Evolutionary conservation across 805 yeast species (phyloP), one percentile per base, ranked within the genome.

Genomic region (Wickerhamiella azymoides): DNA sequence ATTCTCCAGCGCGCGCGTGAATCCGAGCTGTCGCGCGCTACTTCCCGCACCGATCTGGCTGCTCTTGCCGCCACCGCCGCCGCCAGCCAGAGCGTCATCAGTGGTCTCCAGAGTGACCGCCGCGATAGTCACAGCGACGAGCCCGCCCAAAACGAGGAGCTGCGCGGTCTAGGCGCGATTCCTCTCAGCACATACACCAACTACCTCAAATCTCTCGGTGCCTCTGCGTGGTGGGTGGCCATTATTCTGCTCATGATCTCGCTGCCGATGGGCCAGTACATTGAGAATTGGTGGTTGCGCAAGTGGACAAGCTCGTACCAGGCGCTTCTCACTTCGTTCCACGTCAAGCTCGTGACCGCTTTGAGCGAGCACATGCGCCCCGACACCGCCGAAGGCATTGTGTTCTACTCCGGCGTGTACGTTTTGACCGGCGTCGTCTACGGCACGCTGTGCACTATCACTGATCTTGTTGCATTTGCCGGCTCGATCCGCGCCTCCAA

Each of bases 131-230:
- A 30, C 33, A n/a, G 33, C 16, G 44, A 36, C 11, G 38, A 38
- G 10, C 38, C 38, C 18, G 39, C 35, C 16, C 38, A 24, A 9
- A 24, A 24, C 17, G 44, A 41, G 25, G 98, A 92, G 65, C 64
- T 76, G 2, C 83, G 85, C 56, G 75, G 92, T 3, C 82, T 81
- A 40, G 98, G 98, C 57, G 77, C 77, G 19, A 96, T 92, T 49
- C 72, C 80, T 14, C 50, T 69, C 37, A 72, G 72, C n/a, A 93
- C 89, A 16, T 92, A 92, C 62, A 54, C 65, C 30, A 74, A 77
- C 54, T 92, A 82, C 60, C 71, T 79, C 40, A 66, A 68, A 40
- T 70, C 79, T 37, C 74, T 85, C 62, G 97, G 96, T 49, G 79
- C 82, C 9, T 55, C 63, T 55, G 56, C 62, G 21, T 69, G 76